phyloP scores from a whole-genome alignment of 345 rosid species.

The Sisymbrium altissimum region DNA sequence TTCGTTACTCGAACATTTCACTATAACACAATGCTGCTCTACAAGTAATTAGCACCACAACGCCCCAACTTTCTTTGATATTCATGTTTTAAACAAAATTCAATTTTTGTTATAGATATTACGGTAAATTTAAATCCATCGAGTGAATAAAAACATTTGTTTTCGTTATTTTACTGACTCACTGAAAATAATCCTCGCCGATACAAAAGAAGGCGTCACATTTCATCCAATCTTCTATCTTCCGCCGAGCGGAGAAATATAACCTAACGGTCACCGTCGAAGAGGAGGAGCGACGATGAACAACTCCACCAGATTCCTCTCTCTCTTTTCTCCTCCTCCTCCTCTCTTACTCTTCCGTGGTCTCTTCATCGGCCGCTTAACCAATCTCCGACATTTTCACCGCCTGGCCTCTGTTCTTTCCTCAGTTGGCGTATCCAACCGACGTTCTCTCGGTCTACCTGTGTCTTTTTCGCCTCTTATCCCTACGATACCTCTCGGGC shows the following conservation, averaged over 20 bases:
- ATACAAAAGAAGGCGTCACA: no score
- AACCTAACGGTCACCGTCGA: slow-evolving; percentile 24
- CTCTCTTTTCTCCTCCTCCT: slow-evolving; percentile 55
- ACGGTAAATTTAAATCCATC: no score
- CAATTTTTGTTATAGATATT: no score
- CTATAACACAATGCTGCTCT: no score
- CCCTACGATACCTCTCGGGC: slow-evolving; percentile 24
- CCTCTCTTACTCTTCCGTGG: slow-evolving; percentile 35
- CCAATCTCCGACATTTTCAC: slow-evolving; percentile 27
- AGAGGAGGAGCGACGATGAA: slow-evolving; percentile 45
- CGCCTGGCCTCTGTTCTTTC: slow-evolving; percentile 2
- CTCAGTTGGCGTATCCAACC: slow-evolving; percentile 4
- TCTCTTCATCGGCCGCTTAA: slow-evolving; percentile 32
- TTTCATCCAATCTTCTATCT: not conserved
- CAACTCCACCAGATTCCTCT: slow-evolving; percentile 55
- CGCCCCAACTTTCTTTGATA: no score
- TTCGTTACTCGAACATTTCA: no score
- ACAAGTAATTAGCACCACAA: no score
- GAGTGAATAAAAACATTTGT: no score
- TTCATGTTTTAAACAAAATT: not conserved
- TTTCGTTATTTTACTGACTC: no score
- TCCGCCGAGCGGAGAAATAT: not conserved
- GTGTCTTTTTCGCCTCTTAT: slow-evolving; percentile 12
- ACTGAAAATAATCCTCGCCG: no score
- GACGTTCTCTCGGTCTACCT: not conserved